Evolutionary conservation across 2,329 filamentous ascomycete genomes (phyloP).

Genomic region (Diplodia corticola): DNA sequence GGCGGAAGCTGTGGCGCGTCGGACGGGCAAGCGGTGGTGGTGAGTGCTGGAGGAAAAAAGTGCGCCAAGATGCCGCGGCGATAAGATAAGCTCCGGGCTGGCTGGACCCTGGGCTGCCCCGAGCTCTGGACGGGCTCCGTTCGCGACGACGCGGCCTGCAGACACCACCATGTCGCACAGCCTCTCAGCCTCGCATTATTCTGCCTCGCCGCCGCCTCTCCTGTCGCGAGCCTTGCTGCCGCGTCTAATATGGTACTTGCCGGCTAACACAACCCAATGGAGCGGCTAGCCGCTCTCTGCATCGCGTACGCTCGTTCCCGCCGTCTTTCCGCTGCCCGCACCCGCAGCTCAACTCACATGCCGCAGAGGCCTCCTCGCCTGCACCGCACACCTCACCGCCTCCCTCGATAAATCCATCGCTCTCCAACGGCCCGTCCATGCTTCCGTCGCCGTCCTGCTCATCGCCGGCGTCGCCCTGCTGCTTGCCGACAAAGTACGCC

Average conservation of each 20-base stretch:
- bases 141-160: neutral
- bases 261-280: constrained; percentile 11
- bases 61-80: constrained; percentile 13
- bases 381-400: constrained; percentile 36
- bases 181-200: neutral
- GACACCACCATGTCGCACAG: constrained; percentile 2
- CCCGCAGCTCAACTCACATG: neutral
- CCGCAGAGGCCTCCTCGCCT: constrained; percentile 38
- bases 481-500: neutral
- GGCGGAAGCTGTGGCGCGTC: neutral
- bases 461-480: constrained; percentile 36
- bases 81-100: constrained; percentile 9
- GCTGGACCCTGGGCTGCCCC: neutral
- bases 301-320: neutral
- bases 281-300: constrained; percentile 9
- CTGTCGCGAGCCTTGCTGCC: neutral
- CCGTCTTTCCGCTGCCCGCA: neutral
- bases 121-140: neutral
- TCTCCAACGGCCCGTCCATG: constrained; percentile 40
- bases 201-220: neutral
- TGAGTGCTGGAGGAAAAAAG: constrained; percentile 13
- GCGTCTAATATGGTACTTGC: neutral
- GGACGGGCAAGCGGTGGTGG: neutral
- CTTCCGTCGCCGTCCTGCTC: constrained; percentile 34
- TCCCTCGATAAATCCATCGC: constrained; percentile 37